phyloP scores from a whole-genome alignment of 257 asterid genomes.

The Dorcoceras hygrometricum region DNA sequence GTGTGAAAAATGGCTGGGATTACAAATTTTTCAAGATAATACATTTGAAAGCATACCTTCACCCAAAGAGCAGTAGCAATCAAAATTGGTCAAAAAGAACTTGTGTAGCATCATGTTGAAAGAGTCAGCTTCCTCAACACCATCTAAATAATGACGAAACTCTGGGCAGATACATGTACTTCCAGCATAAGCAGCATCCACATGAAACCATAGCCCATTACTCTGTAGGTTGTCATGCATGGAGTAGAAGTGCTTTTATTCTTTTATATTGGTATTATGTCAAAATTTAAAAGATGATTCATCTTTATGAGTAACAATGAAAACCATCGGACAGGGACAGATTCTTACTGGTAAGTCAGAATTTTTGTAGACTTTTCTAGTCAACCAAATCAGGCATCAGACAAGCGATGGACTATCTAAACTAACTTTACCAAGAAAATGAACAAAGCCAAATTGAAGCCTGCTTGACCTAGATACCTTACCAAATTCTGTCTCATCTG shows the following conservation, averaged over 20 bases:
- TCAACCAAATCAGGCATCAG: neutral
- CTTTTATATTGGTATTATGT: neutral
- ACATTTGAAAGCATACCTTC: conserved; percentile 52
- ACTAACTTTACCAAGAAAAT: no score
- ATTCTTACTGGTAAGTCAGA: neutral
- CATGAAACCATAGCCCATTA: conserved; percentile 81
- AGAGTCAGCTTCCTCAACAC: conserved; percentile 80
- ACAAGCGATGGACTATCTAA: neutral
- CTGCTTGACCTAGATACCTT: no score
- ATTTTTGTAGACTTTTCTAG: neutral
- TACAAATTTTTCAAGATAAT: conserved; percentile 8
- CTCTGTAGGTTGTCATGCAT: conserved; percentile 42
- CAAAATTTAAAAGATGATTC: conserved; percentile 1
- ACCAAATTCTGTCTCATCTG: no score
- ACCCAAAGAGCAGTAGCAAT: conserved; percentile 96
- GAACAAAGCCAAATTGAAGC: no score
- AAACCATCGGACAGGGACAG: neutral
- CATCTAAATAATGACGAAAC: conserved; percentile 66
- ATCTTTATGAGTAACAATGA: conserved; percentile 2
- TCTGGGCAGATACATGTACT: conserved; percentile 96
- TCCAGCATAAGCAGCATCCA: conserved; percentile 99
- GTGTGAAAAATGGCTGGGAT: neutral
- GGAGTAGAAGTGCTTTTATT: conserved; percentile 21
- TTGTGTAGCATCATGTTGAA: conserved; percentile 97
- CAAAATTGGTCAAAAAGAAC: conserved; percentile 96